Evolutionary conservation across 108 stramenopile species (phyloP).

Genomic region (Fragilaria radians): DNA sequence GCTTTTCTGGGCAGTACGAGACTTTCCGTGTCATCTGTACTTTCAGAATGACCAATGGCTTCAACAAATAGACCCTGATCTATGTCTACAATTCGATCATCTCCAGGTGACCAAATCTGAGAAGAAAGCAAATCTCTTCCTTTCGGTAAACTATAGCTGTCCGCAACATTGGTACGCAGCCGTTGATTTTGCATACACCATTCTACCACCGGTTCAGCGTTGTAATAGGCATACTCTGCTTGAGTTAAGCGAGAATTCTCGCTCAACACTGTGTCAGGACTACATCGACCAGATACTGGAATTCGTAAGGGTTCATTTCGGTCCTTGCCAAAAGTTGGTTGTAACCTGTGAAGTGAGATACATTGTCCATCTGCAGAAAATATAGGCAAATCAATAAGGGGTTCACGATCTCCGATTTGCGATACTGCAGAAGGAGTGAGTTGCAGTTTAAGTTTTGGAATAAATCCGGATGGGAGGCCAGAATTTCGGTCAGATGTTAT

Average conservation of each 20-base stretch:
- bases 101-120: slow-evolving; percentile 59
- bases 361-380: slow-evolving; percentile 11
- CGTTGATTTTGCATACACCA: slow-evolving; percentile 74
- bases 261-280: slow-evolving; percentile 26
- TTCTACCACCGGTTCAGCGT: slow-evolving; percentile 70
- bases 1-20: neutral
- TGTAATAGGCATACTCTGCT: slow-evolving; percentile 21
- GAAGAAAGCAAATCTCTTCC: slow-evolving; percentile 64
- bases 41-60: neutral
- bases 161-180: slow-evolving; percentile 36
- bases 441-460: slow-evolving; percentile 15
- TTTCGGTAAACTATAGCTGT: slow-evolving; percentile 53
- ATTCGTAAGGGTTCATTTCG: neutral
- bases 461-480: slow-evolving; percentile 3
- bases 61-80: neutral
- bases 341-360: slow-evolving; percentile 8
- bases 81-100: slow-evolving; percentile 17
- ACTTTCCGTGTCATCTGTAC: neutral
- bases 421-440: slow-evolving; percentile 16
- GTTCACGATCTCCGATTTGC: slow-evolving; percentile 26
- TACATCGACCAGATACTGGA: slow-evolving; percentile 13
- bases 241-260: slow-evolving; percentile 10
- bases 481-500: slow-evolving; percentile 1
- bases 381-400: slow-evolving; percentile 25
- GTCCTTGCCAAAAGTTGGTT: slow-evolving; percentile 10